These are phyloP conservation scores for Alloascoidea africana DNA, from an alignment of 805 yeast genomes.

Conservation along the genomic window DNA sequence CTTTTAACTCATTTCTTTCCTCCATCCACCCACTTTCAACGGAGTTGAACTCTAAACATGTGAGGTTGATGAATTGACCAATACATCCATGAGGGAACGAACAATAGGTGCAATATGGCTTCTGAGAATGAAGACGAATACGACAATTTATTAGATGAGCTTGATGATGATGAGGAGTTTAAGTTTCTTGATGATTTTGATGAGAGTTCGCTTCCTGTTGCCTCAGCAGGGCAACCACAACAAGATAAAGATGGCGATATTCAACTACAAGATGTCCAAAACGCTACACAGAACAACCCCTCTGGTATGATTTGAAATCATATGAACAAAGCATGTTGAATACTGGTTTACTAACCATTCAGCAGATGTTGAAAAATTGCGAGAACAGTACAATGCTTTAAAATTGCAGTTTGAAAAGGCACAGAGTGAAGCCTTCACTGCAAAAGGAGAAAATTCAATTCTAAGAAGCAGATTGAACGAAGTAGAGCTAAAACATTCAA, in stretches of 20 bases:
- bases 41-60: neutral
- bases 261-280: constrained; percentile 3
- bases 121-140: constrained; percentile 2
- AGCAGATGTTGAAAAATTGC: neutral
- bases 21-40: neutral
- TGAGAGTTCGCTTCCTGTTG: neutral
- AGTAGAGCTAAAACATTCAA: constrained; percentile 11
- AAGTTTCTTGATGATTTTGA: neutral
- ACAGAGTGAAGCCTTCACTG: constrained; percentile 25
- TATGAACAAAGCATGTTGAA: too few relatives aligned
- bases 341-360: too few relatives aligned
- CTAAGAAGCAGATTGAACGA: constrained; percentile 48
- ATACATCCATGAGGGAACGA: too few relatives aligned
- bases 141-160: constrained; percentile 1
- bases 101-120: too few relatives aligned
- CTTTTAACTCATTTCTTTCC: neutral
- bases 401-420: constrained; percentile 11
- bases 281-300: constrained; percentile 1
- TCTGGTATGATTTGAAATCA: neutral
- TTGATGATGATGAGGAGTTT: neutral
- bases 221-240: constrained; percentile 4
- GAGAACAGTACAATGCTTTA: constrained; percentile 7
- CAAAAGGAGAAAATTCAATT: constrained; percentile 73
- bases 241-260: constrained; percentile 7
- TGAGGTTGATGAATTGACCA: neutral